Evolutionary conservation across 176 grass and related monocot genomes (phyloP), one percentile per base, ranked within the genome.

Genomic region (Puccinellia tenuiflora): DNA sequence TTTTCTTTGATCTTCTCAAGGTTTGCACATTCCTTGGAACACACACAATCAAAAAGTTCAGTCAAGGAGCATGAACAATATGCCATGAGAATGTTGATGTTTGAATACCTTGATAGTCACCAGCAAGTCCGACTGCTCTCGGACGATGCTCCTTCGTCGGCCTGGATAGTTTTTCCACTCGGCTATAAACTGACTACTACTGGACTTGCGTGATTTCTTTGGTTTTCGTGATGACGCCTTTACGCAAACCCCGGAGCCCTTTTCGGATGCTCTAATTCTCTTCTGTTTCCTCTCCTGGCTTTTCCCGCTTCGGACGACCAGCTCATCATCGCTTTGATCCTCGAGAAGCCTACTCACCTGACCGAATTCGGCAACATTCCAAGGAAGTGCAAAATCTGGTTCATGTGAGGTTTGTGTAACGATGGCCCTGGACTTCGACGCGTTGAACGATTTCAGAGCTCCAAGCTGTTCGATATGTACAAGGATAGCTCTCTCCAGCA

Each of bases 91-190:
- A 50, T 63, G 18, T 20, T 78, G 24, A 26, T 35, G n/a, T n/a
- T n/a, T n/a, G 21, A 80, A 46, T 86, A 93, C 92, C 95, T 93
- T 98, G 76, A 98, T 84, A 47, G 79, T 86, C 61, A 88, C 82
- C 40, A 94, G 34, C 85, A 98, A 78, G 43, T 85, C 88, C 12
- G 69, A 88, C 61, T 98, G 88, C 75, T 91, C 91, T 77, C 60
- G 86, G 24, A 84, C 59, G 38, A 90, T 91, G 78, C 4, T 79
- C 24, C 67, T 83, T 68, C 85, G 79, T 24, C 59, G 83, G 5
- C 73, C 81, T 9, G 86, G 87, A 51, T 76, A 63, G 24, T 51
- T 85, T 87, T 81, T 88, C 90, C 83, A 89, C 56, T 85, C 92
- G 8, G 82, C 78, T 79, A 81, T 85, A 52, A 88, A 92, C n/a